These are phyloP conservation scores for Malus asiatica DNA, from an alignment of 306 rosid genomes.

Conservation along the genomic window DNA sequence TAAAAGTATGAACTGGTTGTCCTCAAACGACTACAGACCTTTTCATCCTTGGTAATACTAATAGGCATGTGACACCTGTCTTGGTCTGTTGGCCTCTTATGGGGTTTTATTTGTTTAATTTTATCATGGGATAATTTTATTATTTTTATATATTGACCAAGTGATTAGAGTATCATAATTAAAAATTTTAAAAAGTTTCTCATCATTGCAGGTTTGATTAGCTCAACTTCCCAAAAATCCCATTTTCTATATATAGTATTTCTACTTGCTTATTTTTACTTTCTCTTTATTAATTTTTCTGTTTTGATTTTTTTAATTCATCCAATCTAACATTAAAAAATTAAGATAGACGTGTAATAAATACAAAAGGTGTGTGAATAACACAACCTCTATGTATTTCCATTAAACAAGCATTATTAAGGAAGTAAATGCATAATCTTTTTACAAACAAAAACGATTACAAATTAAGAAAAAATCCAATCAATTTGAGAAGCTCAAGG, in stretches of 20 bases:
- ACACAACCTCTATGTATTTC: neutral
- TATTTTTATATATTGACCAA: neutral
- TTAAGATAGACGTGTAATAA: too few species aligned
- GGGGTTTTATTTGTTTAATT: neutral
- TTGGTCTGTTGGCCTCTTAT: neutral
- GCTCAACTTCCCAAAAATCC: neutral
- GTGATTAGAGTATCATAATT: neutral
- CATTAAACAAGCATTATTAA: neutral
- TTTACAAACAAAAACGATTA: neutral
- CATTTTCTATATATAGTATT: too few species aligned
- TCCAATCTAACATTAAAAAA: accelerated
- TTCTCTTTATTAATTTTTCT: too few species aligned
- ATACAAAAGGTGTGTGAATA: too few species aligned
- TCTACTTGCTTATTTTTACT: too few species aligned
- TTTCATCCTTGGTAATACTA: neutral
- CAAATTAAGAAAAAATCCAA: neutral
- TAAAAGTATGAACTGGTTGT: neutral
- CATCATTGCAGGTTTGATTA: too few species aligned
- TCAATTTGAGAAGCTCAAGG: neutral
- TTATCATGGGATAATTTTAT: neutral
- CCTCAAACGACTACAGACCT: neutral
- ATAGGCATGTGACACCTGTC: neutral
- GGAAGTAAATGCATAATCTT: neutral
- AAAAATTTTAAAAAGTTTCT: neutral
- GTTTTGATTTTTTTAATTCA: too few species aligned